A percentile compares a stretch with the other conserved stretches of the same genome.
phyloP scores from a whole-genome alignment of 345 rosid species.

The Draba incana region DNA sequence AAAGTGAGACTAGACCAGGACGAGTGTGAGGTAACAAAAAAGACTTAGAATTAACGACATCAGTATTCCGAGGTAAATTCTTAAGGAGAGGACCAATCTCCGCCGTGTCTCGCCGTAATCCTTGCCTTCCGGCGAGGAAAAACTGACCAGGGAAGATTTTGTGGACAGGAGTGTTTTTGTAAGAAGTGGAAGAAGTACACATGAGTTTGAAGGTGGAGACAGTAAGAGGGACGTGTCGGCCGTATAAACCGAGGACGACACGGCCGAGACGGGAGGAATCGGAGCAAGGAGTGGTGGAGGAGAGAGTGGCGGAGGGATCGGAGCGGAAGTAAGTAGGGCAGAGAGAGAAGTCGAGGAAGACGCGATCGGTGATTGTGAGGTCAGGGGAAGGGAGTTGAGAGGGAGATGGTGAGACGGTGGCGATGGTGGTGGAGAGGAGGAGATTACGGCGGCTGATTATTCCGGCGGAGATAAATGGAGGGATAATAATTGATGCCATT shows the following conservation, averaged over 20 bases:
- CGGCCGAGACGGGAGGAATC: slow-evolving; percentile 74
- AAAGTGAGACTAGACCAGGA: slow-evolving; percentile 74
- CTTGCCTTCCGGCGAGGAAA: slow-evolving; percentile 79
- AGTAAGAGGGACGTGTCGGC: slow-evolving; percentile 70
- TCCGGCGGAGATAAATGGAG: slow-evolving; percentile 35
- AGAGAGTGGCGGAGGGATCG: slow-evolving; percentile 48
- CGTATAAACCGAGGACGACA: slow-evolving; percentile 77
- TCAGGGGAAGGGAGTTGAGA: slow-evolving; percentile 44
- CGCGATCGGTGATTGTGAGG: slow-evolving; percentile 83
- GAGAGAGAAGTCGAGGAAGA: slow-evolving; percentile 87
- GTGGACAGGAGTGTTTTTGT: slow-evolving; percentile 78
- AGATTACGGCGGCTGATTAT: slow-evolving; percentile 46
- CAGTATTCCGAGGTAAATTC: slow-evolving; percentile 61
- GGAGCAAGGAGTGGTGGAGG: slow-evolving; percentile 57
- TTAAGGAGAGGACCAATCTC: slow-evolving; percentile 54
- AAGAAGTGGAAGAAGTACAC: slow-evolving; percentile 64
- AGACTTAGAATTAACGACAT: slow-evolving; percentile 69
- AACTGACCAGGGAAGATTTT: slow-evolving; percentile 78
- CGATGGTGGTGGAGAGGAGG: slow-evolving; percentile 49
- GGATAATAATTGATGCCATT: slow-evolving; percentile 45
- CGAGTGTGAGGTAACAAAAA: slow-evolving; percentile 62
- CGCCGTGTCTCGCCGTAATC: slow-evolving; percentile 59
- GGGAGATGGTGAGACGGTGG: slow-evolving; percentile 43
- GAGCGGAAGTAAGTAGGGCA: slow-evolving; percentile 74
- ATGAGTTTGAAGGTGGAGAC: slow-evolving; percentile 84